Evolutionary conservation across 2,329 filamentous ascomycete species (phyloP).

Genomic region (Colletotrichum gloeosporioides): DNA sequence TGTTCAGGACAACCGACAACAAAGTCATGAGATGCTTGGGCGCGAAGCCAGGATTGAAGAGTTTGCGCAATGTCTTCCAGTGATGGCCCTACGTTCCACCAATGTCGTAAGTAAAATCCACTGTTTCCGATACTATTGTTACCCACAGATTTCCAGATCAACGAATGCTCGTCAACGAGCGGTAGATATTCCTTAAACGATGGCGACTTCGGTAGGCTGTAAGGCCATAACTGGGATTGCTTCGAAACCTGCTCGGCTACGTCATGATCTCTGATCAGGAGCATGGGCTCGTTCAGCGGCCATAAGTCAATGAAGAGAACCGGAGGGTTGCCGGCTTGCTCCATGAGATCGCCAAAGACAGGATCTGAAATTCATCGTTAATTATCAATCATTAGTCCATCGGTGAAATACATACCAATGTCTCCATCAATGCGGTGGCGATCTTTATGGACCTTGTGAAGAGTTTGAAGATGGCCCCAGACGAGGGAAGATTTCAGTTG

Average conservation of each 20-base stretch:
- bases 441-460: not conserved
- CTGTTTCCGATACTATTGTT: not conserved
- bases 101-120: not conserved
- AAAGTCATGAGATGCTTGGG: slow-evolving; percentile 41
- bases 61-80: slow-evolving; percentile 31
- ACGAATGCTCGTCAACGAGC: not conserved
- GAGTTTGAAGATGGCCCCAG: slow-evolving; percentile 14
- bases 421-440: not conserved
- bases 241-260: slow-evolving; percentile 42
- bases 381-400: not conserved
- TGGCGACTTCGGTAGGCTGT: slow-evolving; percentile 35
- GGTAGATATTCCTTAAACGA: slow-evolving; percentile 14
- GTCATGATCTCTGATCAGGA: slow-evolving; percentile 35
- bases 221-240: slow-evolving; percentile 33
- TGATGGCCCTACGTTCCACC: not conserved
- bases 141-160: not conserved
- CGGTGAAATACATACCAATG: not conserved
- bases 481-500: slow-evolving; percentile 2
- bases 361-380: slow-evolving; percentile 20
- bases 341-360: slow-evolving; percentile 29
- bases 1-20: slow-evolving; percentile 39
- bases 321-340: slow-evolving; percentile 35
- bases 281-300: slow-evolving; percentile 35
- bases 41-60: slow-evolving; percentile 42
- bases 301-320: slow-evolving; percentile 39